Evolutionary conservation across 495 filamentous ascomycete species (phyloP).

Genomic region (Trichoderma virens): DNA sequence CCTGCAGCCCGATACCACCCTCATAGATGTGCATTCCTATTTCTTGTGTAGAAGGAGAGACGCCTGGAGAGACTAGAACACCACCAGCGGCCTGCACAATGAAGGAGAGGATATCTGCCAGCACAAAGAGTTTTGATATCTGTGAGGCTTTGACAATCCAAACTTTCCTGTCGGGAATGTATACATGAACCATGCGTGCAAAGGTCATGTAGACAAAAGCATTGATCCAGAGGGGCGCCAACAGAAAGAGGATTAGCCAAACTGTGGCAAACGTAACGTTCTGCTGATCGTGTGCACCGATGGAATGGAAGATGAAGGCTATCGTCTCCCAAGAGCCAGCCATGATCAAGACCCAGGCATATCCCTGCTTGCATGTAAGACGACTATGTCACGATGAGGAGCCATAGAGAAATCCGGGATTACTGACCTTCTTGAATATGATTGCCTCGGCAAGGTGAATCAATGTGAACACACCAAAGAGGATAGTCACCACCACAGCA

Average conservation of each 20-base stretch:
- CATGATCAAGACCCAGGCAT: slow-evolving; percentile 31
- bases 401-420: neutral
- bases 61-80: slow-evolving; percentile 25
- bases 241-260: slow-evolving; percentile 32
- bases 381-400: slow-evolving; percentile 8
- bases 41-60: slow-evolving; percentile 16
- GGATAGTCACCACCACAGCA: slow-evolving; percentile 23
- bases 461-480: slow-evolving; percentile 31
- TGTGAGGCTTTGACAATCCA: slow-evolving; percentile 39
- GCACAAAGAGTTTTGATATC: slow-evolving; percentile 52
- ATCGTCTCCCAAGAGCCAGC: slow-evolving; percentile 30
- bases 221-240: slow-evolving; percentile 51
- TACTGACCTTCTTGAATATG: neutral
- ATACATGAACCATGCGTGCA: slow-evolving; percentile 54
- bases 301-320: slow-evolving; percentile 28
- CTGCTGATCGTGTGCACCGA: slow-evolving; percentile 34
- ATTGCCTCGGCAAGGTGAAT: neutral
- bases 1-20: slow-evolving; percentile 52
- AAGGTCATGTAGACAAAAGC: slow-evolving; percentile 65
- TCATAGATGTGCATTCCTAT: slow-evolving; percentile 52
- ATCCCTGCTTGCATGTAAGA: slow-evolving; percentile 35
- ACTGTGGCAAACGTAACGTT: slow-evolving; percentile 17
- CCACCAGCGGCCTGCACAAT: slow-evolving; percentile 54
- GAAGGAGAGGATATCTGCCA: slow-evolving; percentile 55
- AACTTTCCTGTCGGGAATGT: slow-evolving; percentile 40